Base-by-base conservation (phyloP, 2,329 filamentous ascomycete species). In the Thelonectria blattea region DNA sequence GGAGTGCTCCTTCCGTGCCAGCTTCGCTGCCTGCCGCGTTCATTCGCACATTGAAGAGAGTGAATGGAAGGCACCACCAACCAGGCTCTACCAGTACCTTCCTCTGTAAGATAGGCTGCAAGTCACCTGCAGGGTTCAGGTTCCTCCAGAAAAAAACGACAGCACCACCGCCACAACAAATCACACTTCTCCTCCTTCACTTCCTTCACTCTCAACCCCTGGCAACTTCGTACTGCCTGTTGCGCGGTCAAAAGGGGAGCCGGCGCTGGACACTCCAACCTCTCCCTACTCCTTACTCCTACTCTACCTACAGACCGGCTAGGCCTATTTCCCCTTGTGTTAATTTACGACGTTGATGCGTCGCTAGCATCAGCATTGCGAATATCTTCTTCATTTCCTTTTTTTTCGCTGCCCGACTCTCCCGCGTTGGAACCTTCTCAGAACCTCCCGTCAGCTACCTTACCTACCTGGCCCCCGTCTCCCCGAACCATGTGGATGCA, bases 401-500 rank as follows among this genome's bases (percentile, higher is more conserved):
- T 45, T 46, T 53, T 45, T 46, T 53, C 22, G 56, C 56, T 59
- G 39, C 47, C 47, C 55, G 52, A 52, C 56, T 34, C 32, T 17
- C 51, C n/a, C 45, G 22, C 53, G 34, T 24, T 30, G 27, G 27
- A 30, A 30, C 27, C 22, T 24, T 24, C 9, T 30, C 27, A 30
- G 27, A 20, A 27, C 45, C 22, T 20, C 18, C 10, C 22, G 24
- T 22, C 22, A 43, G 17, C 41, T 20, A 43, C n/a, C n/a, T n/a
- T n/a, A n/a, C n/a, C n/a, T n/a, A n/a, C n/a, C n/a, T n/a, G n/a
- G 41, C 42, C 32, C 27, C 50, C 43, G 27, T 34, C 50, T 46
- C 54, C 50, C 43, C 50, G 42, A 56, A 37, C 52, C 42, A 52
- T 60, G 58, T 56, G 58, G 58, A 55, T 60, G 58, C 52, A 50